phyloP scores from a whole-genome alignment of 2,329 filamentous ascomycete species.

The Penicillium sp. region DNA sequence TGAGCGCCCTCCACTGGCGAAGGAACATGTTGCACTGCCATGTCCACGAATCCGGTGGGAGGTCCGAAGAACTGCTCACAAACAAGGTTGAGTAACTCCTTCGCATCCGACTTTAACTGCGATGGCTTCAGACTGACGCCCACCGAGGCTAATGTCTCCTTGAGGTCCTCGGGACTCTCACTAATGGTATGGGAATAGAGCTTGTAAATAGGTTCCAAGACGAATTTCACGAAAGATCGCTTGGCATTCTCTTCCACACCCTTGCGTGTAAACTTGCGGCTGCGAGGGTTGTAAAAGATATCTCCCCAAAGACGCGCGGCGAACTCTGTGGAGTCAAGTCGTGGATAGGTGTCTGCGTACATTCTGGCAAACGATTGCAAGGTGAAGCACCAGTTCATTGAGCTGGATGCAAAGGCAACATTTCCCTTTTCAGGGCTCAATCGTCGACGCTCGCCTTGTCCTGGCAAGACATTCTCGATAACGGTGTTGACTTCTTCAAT shows the following conservation, averaged over 20 bases:
- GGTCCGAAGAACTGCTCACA: constrained; percentile 96
- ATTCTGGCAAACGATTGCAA: constrained; percentile 92
- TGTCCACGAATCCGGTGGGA: constrained; percentile 89
- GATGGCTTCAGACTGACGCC: constrained; percentile 89
- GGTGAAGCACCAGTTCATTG: constrained; percentile 97
- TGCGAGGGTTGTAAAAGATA: constrained; percentile 90
- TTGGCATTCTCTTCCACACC: constrained; percentile 77
- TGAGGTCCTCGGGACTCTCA: constrained; percentile 82
- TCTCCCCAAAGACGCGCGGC: constrained; percentile 90
- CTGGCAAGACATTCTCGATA: constrained; percentile 85
- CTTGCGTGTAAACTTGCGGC: constrained; percentile 90
- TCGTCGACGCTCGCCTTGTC: constrained; percentile 75
- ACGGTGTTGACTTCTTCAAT: constrained; percentile 96
- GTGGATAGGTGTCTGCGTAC: constrained; percentile 87
- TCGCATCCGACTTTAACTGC: constrained; percentile 88
- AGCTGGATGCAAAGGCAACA: constrained; percentile 92
- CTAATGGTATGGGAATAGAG: constrained; percentile 94
- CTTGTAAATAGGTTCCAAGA: constrained; percentile 97
- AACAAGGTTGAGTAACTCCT: constrained; percentile 82
- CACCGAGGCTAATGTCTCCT: constrained; percentile 74
- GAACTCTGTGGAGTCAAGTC: constrained; percentile 82
- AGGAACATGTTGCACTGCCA: constrained; percentile 87
- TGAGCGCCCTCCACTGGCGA: constrained; percentile 80
- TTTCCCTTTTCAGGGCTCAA: constrained; percentile 97
- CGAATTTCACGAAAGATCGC: constrained; percentile 89